Base-by-base conservation (phyloP, 306 rosid genomes). In the Rosa rugosa region DNA sequence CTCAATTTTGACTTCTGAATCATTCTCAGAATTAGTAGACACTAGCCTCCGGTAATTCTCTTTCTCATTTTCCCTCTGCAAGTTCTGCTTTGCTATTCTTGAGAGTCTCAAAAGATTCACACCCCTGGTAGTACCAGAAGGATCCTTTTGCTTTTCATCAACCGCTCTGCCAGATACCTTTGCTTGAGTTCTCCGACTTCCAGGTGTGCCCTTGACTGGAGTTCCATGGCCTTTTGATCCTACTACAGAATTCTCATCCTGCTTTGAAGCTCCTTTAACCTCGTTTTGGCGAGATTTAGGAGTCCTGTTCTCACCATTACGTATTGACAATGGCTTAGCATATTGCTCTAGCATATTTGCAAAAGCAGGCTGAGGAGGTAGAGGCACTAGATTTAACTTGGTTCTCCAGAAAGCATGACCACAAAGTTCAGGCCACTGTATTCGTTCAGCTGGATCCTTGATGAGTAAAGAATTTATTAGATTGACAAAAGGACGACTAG, bases 361-460 rank as follows among this genome's bases (percentile, higher is more conserved):
- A 80, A 95, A 95, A 11, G 98, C 98, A 86, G 98, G 96, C 82
- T 95, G 97, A 60, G 98, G 84, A 79, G 99, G 99, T 45, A 93
- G 80, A 79, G 94, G 65, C 65, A 89, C 83, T 71, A 41, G 68
- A 84, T 83, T 62, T 49, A 91, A 69, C 84, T 93, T 95, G 57
- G 93, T 83, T 82, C 85, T 80, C 99, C 99, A 95, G 75, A 93
- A 90, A 51, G 97, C 97, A 81, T 95, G 98, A 47, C 89, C 92
- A 69, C 98, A 95, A 83, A 95, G 94, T 83, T 95, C 98, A 41
- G 91, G 79, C 98, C 97, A 93, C 69, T 86, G 96, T 81, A 95
- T 89, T 86, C 99, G 90, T 86, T 95, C 97, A 66, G 94, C 94
- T 66, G 99, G 99, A 78, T 95, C 97, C 87, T 95, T 95, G 46